A percentile compares a stretch with the other conserved stretches of the same genome.
These are phyloP conservation scores for Pythium aristosporum DNA, from an alignment of 352 stramenopile species.

Conservation along the genomic window DNA sequence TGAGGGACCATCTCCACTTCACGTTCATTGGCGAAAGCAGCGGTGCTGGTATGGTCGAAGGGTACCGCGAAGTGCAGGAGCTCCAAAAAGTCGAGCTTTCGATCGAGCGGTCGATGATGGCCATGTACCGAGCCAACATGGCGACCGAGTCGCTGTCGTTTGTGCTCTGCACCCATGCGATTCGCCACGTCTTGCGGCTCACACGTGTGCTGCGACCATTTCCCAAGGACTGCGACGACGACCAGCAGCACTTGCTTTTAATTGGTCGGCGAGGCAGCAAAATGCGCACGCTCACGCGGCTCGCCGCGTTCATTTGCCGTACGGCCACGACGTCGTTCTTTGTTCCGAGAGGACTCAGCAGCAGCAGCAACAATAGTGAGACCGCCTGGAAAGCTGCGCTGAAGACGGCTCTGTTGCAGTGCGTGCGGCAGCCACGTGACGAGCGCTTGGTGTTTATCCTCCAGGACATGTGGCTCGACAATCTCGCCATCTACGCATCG, in stretches of 20 bases:
- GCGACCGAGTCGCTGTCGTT: slow-evolving; percentile 42
- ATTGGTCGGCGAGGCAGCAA: slow-evolving; percentile 47
- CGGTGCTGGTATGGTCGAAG: slow-evolving; percentile 35
- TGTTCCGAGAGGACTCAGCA: slow-evolving; percentile 10
- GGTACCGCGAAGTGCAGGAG: slow-evolving; percentile 60
- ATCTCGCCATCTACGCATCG: slow-evolving; percentile 35
- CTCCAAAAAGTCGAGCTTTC: slow-evolving; percentile 49
- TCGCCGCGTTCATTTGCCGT: slow-evolving; percentile 59
- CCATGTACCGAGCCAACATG: slow-evolving; percentile 39
- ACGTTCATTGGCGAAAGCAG: slow-evolving; percentile 55
- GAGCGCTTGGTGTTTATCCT: slow-evolving; percentile 53
- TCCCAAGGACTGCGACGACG: slow-evolving; percentile 7
- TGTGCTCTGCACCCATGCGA: slow-evolving; percentile 49
- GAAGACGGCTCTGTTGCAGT: slow-evolving; percentile 42
- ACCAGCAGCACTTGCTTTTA: slow-evolving; percentile 40
- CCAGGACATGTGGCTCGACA: slow-evolving; percentile 41
- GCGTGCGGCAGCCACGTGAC: slow-evolving; percentile 34
- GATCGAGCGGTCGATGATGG: slow-evolving; percentile 58
- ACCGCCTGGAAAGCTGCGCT: slow-evolving; percentile 37
- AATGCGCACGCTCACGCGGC: slow-evolving; percentile 46
- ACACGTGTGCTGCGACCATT: slow-evolving; percentile 37
- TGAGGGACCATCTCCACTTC: slow-evolving; percentile 50
- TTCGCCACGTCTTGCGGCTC: slow-evolving; percentile 58
- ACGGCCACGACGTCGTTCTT: slow-evolving; percentile 34
- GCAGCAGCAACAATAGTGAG: slow-evolving; percentile 3